Percentiles rank a stretch among this genome's conserved stretches.
These are phyloP conservation scores for Coffea canephora DNA, from an alignment of 257 asterid species.

Conservation along the genomic window DNA sequence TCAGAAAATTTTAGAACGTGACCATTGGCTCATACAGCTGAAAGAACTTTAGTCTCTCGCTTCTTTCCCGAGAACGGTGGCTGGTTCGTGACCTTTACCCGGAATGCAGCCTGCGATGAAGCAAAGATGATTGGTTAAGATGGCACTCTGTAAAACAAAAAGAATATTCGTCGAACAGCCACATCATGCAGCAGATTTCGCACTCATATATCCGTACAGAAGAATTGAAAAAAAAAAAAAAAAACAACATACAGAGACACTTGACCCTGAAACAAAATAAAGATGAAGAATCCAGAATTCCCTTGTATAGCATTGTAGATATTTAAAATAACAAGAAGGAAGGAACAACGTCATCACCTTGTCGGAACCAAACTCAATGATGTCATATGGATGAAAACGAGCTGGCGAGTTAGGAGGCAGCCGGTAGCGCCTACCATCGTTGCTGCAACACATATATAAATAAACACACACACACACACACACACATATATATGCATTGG, in stretches of 20 bases:
- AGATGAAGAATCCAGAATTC: background rate
- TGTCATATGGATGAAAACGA: constrained; percentile 72
- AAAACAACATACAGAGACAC: background rate
- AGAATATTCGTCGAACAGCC: background rate
- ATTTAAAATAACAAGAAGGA: background rate
- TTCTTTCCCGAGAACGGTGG: constrained; percentile 25
- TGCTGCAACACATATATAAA: constrained; percentile 38
- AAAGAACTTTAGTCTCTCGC: constrained; percentile 38
- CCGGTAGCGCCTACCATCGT: constrained; percentile 60
- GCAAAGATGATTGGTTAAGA: background rate
- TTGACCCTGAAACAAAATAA: background rate
- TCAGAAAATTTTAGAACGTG: background rate
- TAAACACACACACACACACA: too few species aligned
- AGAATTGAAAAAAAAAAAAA: too few species aligned
- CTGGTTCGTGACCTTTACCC: constrained; percentile 70
- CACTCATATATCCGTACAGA: too few species aligned
- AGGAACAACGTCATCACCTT: constrained; percentile 37
- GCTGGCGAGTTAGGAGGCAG: constrained; percentile 64
- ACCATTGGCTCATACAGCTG: constrained; percentile 31
- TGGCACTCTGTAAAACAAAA: background rate
- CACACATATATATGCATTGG: background rate
- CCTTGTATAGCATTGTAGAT: too few species aligned
- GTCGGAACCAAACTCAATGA: constrained; percentile 78
- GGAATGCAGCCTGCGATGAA: constrained; percentile 51
- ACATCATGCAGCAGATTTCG: background rate